phyloP scores from a whole-genome alignment of 2,329 filamentous ascomycete species.

The Zalaria sp. region DNA sequence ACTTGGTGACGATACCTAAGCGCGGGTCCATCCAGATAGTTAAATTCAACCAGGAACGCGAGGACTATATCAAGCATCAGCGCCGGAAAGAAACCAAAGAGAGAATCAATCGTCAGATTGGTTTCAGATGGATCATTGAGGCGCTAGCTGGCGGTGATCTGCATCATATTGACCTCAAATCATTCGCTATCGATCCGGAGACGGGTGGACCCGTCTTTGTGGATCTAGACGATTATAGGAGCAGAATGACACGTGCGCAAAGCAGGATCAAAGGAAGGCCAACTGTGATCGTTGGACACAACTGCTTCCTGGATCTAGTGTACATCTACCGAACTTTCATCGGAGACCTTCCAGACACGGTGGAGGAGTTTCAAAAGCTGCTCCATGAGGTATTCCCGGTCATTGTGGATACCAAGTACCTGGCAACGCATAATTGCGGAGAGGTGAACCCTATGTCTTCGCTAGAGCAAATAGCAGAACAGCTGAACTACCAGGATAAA shows the following conservation, averaged over 20 bases:
- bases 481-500: conserved; percentile 23
- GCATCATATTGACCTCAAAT: conserved; percentile 19
- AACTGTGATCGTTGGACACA: conserved; percentile 47
- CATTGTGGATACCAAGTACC: conserved; percentile 49
- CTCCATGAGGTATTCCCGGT: conserved; percentile 42
- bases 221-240: conserved; percentile 20
- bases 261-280: conserved; percentile 29
- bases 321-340: conserved; percentile 52
- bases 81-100: conserved; percentile 24
- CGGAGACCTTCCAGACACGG: conserved; percentile 37
- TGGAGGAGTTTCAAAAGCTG: conserved; percentile 37
- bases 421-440: conserved; percentile 43
- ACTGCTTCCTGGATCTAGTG: conserved; percentile 49
- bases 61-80: conserved; percentile 24
- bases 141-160: conserved; percentile 27
- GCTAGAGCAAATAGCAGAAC: conserved; percentile 33
- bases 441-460: conserved; percentile 35
- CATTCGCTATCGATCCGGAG: conserved; percentile 19
- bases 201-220: conserved; percentile 21
- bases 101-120: conserved; percentile 28
- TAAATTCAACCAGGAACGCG: conserved; percentile 26
- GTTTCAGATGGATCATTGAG: conserved; percentile 37
- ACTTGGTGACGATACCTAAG: conserved; percentile 27
- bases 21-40: conserved; percentile 29
- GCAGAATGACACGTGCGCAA: conserved; percentile 25